phyloP scores from a whole-genome alignment of 2,329 filamentous ascomycete genomes.

The Trichoderma atroviride region DNA sequence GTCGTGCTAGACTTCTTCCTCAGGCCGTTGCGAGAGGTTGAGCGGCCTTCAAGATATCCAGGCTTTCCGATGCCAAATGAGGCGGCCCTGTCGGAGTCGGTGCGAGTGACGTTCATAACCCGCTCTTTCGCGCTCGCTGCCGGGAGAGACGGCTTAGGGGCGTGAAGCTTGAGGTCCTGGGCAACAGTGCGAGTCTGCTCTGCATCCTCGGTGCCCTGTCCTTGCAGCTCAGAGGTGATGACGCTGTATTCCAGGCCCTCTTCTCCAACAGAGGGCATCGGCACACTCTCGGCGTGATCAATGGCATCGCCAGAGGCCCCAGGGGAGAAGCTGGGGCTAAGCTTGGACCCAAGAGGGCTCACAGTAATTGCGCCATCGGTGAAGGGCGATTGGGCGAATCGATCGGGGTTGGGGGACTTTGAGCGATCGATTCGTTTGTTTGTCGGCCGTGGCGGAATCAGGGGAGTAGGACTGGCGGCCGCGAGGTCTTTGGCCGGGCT shows the following conservation, averaged over 20 bases:
- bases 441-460: constrained; percentile 75
- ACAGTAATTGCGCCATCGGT: constrained; percentile 67
- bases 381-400: constrained; percentile 83
- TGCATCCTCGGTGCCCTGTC: constrained; percentile 40
- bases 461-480: constrained; percentile 53
- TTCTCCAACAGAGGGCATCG: constrained; percentile 82
- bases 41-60: constrained; percentile 55
- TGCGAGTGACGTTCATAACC: constrained; percentile 83
- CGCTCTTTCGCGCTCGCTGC: constrained; percentile 79
- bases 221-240: constrained; percentile 48
- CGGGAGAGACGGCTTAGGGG: constrained; percentile 84
- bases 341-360: constrained; percentile 44
- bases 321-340: constrained; percentile 41
- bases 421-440: constrained; percentile 75
- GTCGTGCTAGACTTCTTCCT: constrained; percentile 67
- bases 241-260: constrained; percentile 87
- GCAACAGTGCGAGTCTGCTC: constrained; percentile 78
- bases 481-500: constrained; percentile 50
- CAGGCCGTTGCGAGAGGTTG: constrained; percentile 52
- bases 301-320: constrained; percentile 47
- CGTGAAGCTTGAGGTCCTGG: constrained; percentile 82
- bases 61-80: constrained; percentile 80
- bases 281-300: constrained; percentile 73
- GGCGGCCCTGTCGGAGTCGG: constrained; percentile 84
- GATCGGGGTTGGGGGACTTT: constrained; percentile 73